Base-by-base conservation (phyloP, 345 rosid species). In the Bretschneidera sinensis region DNA sequence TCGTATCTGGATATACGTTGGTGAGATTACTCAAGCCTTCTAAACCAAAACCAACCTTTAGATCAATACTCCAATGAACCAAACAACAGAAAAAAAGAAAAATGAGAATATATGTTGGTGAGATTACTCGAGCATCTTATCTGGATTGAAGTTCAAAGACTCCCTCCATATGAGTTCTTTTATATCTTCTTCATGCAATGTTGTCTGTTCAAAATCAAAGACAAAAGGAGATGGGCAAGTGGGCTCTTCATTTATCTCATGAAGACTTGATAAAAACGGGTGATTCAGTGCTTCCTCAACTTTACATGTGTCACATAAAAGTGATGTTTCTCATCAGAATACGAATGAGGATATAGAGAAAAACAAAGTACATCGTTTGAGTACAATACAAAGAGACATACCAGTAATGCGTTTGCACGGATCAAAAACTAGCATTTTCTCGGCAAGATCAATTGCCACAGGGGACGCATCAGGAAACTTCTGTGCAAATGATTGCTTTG, bases 241-340 rank as follows among this genome's bases (percentile, higher is more conserved):
- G 4, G 95, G 98, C 78, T 88, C 96, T 59, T 85, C 98, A 1
- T 91, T 91, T 81, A 88, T 83, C 88, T 88, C 98, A 50, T 91
- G 95, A 65, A 91, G 95, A 69, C 95, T 81, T n/a, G 81, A 79
- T 54, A 91, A 48, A 53, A 65, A 91, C 15, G 96, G 90, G 64
- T 88, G 88, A 63, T 83, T 80, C 74, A 88, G 49, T 52, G 96
- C 96, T 73, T 83, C 87, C 63, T 91, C 96, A 24, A 91, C 96
- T 87, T 35, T 24, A 64, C 34, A 61, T 22, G 63, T 62, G 63
- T 31, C 7, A 51, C 11, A 43, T 20, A 17, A 24, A 69, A 50
- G 15, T 4, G 31, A 61, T 17, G 20, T 17, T 57, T 71, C 19
- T 17, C 10, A 48, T 56, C 59, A 64, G 67, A 17, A 24, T 55